Evolutionary conservation across 75 land plant genomes (phyloP).

Genomic region (Pinus albicaulis): DNA sequence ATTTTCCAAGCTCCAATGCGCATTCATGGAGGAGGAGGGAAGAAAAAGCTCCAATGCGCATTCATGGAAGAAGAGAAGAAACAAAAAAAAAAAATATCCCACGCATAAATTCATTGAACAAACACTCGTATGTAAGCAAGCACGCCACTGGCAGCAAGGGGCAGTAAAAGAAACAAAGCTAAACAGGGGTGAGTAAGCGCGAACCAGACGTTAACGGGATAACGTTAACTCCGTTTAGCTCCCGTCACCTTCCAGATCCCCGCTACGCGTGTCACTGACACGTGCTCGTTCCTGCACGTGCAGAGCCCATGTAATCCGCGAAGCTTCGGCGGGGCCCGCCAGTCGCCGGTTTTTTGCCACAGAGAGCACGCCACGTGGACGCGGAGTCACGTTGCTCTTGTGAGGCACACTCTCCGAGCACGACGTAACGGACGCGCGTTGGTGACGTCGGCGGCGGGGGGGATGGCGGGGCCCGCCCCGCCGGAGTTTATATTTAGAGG

Average conservation of each 20-base stretch:
- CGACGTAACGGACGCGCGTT: conserved; percentile 8
- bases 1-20: neutral
- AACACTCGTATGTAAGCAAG: no score
- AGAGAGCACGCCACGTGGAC: neutral
- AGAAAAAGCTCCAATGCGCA: neutral
- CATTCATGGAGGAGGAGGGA: neutral
- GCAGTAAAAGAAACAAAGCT: neutral
- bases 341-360: neutral
- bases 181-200: neutral
- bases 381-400: neutral
- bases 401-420: neutral
- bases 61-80: neutral
- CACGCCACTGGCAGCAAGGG: no score
- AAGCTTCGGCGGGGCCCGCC: conserved; percentile 3
- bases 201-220: conserved; percentile 7
- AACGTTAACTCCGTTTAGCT: neutral
- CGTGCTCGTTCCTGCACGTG: conserved; percentile 11
- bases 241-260: no score
- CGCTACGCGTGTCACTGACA: neutral
- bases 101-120: no score
- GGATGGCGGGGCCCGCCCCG: neutral
- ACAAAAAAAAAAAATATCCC: neutral
- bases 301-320: conserved; percentile 11
- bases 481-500: conserved; percentile 6
- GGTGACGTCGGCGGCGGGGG: neutral